Percentiles rank a stretch among this genome's conserved stretches.
Conservation (phyloP, 129 eudicot genomes). For the Scalesia atractyloides region DNA sequence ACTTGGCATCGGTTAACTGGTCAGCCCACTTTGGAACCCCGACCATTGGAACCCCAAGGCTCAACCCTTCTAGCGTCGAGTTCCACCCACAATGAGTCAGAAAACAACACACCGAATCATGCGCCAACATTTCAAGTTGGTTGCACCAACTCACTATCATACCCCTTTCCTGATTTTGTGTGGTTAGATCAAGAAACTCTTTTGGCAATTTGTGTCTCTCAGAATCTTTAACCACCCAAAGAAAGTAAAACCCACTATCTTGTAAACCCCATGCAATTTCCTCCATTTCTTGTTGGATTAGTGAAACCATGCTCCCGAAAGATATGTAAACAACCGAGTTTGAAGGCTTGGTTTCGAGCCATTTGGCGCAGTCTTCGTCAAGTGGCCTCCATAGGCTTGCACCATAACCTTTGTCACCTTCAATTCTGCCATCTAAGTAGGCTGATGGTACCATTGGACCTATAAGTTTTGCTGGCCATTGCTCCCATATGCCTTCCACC, state of each 20-base stretch:
- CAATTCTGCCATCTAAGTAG: conserved; percentile 57
- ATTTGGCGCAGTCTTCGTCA: conserved; percentile 40
- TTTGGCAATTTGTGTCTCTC: conserved; percentile 49
- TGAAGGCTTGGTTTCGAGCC: conserved; percentile 56
- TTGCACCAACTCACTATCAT: conserved; percentile 60
- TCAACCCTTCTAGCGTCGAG: conserved; percentile 62
- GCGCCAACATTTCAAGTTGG: conserved; percentile 62
- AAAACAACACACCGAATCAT: conserved; percentile 58
- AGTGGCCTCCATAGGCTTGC: conserved; percentile 58
- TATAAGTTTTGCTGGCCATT: conserved; percentile 52
- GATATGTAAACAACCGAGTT: conserved; percentile 61
- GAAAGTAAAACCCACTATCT: conserved; percentile 32
- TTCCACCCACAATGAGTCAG: conserved; percentile 85
- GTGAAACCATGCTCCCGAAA: conserved; percentile 66
- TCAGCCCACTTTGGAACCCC: conserved; percentile 68
- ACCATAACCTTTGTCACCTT: conserved; percentile 64
- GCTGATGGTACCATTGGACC: conserved; percentile 77
- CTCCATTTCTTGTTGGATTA: conserved; percentile 49
- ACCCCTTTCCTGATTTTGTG: conserved; percentile 34
- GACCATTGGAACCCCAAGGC: conserved; percentile 68
- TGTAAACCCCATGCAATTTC: conserved; percentile 56
- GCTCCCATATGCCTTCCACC: conserved; percentile 27
- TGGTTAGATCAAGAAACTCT: conserved; percentile 31
- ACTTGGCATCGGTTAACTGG: conserved; percentile 64
- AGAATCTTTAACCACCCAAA: conserved; percentile 60